Base-by-base conservation (phyloP, 257 asterid species). In the Scutellaria baicalensis region DNA sequence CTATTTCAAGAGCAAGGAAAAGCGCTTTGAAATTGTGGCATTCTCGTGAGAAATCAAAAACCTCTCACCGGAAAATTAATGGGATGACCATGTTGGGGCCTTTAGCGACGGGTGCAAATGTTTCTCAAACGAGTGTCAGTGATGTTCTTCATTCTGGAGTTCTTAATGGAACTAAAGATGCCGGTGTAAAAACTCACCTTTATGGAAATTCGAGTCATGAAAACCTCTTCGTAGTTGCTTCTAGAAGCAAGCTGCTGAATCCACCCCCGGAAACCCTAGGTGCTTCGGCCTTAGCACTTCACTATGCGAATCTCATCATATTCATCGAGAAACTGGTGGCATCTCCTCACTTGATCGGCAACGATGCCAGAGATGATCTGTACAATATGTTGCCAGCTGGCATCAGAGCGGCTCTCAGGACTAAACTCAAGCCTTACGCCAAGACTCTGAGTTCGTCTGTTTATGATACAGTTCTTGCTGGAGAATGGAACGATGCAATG, bases 211-310 rank as follows among this genome's bases (percentile, higher is more conserved):
- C 76, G 12, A 70, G 77, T 59, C 68, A 60, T 39, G 84, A 74
- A 38, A 77, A 75, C 67, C 48, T 45, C 11, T 72, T 80, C 1
- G 69, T 74, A 18, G 72, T 49, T 47, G 72, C 76, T 65, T 71
- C 78, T 16, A 82, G 75, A 75, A 82, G 79, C 71, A 82, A 75
- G 84, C 64, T 85, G 59, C 49, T 86, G 81, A 79, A 79, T 10
- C 89, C 98, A 1, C 92, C 97, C 42, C 83, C 85, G 0, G 97
- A 84, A 11, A 82, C 93, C 69, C 92, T 93, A 0, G 98, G 97
- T 47, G 90, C 91, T 16, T 88, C 93, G 0, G 96, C 96, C n/a
- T 81, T 93, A 42, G 87, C 97, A 1, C 87, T 90, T 50, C 98
- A 86, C 75, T 93, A 93, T 51, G 93, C 97, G 20, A 93, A 93